Evolutionary conservation across 2,329 filamentous ascomycete species (phyloP), one percentile per base, ranked within the genome.

Genomic region (Monilinia fructigena): DNA sequence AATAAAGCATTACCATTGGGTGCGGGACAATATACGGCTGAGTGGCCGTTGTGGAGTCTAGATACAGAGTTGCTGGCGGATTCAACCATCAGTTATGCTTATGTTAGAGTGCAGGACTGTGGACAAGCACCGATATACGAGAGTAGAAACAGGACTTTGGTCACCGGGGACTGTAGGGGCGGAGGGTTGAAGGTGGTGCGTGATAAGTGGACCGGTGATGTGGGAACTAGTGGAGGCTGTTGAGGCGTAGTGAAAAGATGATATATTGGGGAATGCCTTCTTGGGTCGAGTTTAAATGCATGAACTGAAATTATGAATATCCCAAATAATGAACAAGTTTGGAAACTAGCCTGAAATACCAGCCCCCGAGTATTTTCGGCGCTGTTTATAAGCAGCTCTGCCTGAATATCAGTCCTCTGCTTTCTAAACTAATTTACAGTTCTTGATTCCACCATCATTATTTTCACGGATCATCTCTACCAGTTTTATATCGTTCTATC

Each of bases 41-140:
- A 77, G 4, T 74, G 80, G 45, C 81, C 81, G 5, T 55, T 82
- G 6, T 84, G 82, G 82, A 76, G 74, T n/a, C 76, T 74, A 0
- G 77, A 75, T 14, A 72, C 82, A 14, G 76, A 75, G 50, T 68
- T 83, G 45, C 72, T 75, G 1, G 80, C 80, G 1, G 81, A 79
- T 0, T 74, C 78, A 67, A 76, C 71, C 14, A 75, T 82, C n/a
- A 76, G 71, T 63, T 84, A 83, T 69, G 78, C 78, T 69, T 84
- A 82, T 69, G 78, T 80, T 35, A 75, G 78, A 31, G 75, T 80
- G 68, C 77, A 82, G 71, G 77, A 81, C 68, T 81, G 77, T 68
- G 77, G 77, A 0, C 76, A 80, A 65, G 73, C 72, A 4, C 78
- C 78, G 42, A 78, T 82, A 11, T 82, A 79, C 68, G 82, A 84